Conservation (phyloP, 352 stramenopile species). For the Phytophthora rubi region DNA sequence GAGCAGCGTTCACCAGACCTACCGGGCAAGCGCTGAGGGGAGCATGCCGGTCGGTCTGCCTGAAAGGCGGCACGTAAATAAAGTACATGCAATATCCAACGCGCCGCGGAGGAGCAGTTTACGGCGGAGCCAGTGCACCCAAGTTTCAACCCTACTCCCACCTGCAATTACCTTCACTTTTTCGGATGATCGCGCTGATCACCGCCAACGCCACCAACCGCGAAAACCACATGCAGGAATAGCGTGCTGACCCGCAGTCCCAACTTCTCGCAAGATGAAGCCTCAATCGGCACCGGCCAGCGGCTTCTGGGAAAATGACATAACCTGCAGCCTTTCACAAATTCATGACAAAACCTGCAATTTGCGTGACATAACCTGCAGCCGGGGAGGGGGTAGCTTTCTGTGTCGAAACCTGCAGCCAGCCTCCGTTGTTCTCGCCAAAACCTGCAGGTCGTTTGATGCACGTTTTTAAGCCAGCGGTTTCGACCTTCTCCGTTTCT, state of each 20-base stretch:
- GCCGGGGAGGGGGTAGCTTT: too few species aligned
- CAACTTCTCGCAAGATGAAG: neutral
- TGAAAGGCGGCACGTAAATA: neutral
- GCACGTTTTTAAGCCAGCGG: too few species aligned
- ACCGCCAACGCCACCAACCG: slow-evolving; percentile 1
- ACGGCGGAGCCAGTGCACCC: neutral
- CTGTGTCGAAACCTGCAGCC: too few species aligned
- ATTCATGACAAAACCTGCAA: too few species aligned
- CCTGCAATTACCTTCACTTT: neutral
- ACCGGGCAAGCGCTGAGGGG: neutral
- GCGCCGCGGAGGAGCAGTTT: slow-evolving; percentile 5
- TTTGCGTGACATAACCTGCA: too few species aligned
- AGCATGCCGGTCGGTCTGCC: neutral
- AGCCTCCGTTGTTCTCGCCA: too few species aligned
- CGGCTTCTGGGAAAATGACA: too few species aligned
- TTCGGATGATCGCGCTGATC: neutral
- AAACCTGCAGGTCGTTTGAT: too few species aligned
- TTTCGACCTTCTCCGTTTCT: too few species aligned
- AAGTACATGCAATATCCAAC: neutral
- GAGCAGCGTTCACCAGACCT: too few species aligned
- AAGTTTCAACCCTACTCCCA: slow-evolving; percentile 32
- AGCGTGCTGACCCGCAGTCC: slow-evolving; percentile 4
- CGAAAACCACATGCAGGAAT: slow-evolving; percentile 7
- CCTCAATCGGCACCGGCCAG: too few species aligned
- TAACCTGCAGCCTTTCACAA: too few species aligned